These are phyloP conservation scores for Dothiorella sarmentorum DNA, from an alignment of 2,329 filamentous ascomycete genomes.

Conservation along the genomic window DNA sequence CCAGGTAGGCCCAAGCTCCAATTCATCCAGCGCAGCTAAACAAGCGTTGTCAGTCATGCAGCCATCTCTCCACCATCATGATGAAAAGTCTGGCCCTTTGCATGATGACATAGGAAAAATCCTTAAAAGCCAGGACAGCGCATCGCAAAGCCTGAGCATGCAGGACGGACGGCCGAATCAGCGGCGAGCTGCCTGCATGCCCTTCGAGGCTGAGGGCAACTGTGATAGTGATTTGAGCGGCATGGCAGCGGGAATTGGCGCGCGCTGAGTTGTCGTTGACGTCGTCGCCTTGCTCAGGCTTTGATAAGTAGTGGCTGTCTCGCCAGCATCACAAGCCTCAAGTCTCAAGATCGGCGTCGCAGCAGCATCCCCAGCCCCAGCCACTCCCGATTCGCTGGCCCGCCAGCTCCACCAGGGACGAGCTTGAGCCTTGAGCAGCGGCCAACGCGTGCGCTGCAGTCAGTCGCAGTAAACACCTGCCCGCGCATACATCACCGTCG, in stretches of 20 bases:
- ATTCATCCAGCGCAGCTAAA: too few relatives aligned
- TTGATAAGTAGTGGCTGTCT: constrained; percentile 5
- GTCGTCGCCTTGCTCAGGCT: neutral
- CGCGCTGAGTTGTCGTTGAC: constrained; percentile 10
- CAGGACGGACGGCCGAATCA: constrained; percentile 10
- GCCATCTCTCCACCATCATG: constrained; percentile 12
- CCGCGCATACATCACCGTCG: neutral
- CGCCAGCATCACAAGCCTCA: constrained; percentile 18
- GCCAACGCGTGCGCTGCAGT: constrained; percentile 12
- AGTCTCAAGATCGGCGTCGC: constrained; percentile 21
- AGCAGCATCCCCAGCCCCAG: constrained; percentile 12
- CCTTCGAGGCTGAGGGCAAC: constrained; percentile 7
- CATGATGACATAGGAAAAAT: constrained; percentile 12
- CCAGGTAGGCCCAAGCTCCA: constrained; percentile 2
- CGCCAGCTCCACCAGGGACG: constrained; percentile 14
- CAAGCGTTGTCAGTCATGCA: constrained; percentile 3
- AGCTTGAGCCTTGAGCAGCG: constrained; percentile 14
- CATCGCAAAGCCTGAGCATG: constrained; percentile 15
- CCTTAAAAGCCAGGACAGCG: constrained; percentile 10
- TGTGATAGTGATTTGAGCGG: constrained; percentile 15
- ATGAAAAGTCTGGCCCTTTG: constrained; percentile 7
- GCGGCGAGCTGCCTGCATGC: neutral
- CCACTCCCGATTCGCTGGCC: constrained; percentile 14
- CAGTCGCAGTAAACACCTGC: constrained; percentile 11
- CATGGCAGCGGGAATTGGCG: neutral